phyloP scores from a whole-genome alignment of 345 rosid species.

The Acer saccharum region DNA sequence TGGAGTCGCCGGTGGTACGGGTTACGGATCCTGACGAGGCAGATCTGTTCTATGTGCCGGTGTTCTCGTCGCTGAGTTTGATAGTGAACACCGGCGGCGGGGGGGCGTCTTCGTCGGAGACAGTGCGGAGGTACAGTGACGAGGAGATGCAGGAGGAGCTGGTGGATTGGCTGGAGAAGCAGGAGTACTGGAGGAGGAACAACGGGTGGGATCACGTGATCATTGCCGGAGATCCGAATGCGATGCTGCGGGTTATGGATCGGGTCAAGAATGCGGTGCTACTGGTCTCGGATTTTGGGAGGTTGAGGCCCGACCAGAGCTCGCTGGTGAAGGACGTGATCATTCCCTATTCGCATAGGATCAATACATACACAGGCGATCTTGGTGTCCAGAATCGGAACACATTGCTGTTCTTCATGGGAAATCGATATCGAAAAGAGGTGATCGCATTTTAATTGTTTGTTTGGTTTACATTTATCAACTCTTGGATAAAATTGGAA shows the following conservation, averaged over 20 bases:
- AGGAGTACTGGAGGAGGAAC: slow-evolving; percentile 82
- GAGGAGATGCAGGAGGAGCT: slow-evolving; percentile 82
- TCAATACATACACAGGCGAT: slow-evolving; percentile 67
- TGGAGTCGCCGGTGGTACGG: slow-evolving; percentile 59
- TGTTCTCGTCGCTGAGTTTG: slow-evolving; percentile 81
- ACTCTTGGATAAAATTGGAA: too few species aligned
- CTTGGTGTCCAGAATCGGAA: slow-evolving; percentile 58
- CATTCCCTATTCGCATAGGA: slow-evolving; percentile 86
- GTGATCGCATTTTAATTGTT: slow-evolving; percentile 34
- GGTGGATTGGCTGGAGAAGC: slow-evolving; percentile 80
- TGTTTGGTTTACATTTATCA: not conserved
- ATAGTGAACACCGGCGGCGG: slow-evolving; percentile 50
- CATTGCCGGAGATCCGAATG: slow-evolving; percentile 92
- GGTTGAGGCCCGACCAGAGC: slow-evolving; percentile 82
- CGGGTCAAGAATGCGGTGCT: slow-evolving; percentile 67
- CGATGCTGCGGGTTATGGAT: slow-evolving; percentile 63
- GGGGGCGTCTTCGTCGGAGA: slow-evolving; percentile 36
- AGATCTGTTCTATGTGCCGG: slow-evolving; percentile 84
- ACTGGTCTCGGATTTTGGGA: slow-evolving; percentile 80
- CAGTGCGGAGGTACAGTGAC: slow-evolving; percentile 65
- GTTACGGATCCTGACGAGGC: slow-evolving; percentile 83
- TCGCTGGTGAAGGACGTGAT: slow-evolving; percentile 90
- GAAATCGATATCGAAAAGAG: slow-evolving; percentile 92
- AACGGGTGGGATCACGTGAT: slow-evolving; percentile 80
- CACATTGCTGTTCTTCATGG: slow-evolving; percentile 95